Conservation (phyloP, 2,329 filamentous ascomycete species). For the Scedosporium dehoogii region DNA sequence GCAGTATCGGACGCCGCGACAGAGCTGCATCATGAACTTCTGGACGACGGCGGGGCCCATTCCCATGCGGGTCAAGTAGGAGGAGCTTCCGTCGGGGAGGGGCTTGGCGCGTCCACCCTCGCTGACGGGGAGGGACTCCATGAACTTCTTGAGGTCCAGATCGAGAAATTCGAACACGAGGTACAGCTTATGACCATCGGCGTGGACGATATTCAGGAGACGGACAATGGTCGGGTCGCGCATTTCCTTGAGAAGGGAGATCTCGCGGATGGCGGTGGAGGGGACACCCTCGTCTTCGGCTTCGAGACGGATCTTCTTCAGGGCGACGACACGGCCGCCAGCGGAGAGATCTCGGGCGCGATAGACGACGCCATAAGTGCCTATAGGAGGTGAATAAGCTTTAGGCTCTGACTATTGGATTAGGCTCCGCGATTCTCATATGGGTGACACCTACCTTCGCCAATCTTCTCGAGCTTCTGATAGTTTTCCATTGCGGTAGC, state of each 20-base stretch:
- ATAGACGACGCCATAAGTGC: slow-evolving; percentile 92
- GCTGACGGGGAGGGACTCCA: slow-evolving; percentile 78
- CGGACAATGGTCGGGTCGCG: slow-evolving; percentile 82
- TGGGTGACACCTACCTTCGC: slow-evolving; percentile 59
- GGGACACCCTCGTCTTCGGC: slow-evolving; percentile 92
- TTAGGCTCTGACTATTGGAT: not conserved
- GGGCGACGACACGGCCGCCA: slow-evolving; percentile 73
- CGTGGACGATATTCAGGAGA: slow-evolving; percentile 85
- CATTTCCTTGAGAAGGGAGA: slow-evolving; percentile 91
- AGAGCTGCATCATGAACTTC: slow-evolving; percentile 86
- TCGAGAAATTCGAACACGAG: slow-evolving; percentile 90
- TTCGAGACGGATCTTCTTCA: slow-evolving; percentile 93
- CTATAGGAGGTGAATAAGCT: slow-evolving; percentile 31
- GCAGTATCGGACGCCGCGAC: slow-evolving; percentile 77
- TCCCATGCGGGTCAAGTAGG: slow-evolving; percentile 56
- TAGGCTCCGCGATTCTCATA: too few relatives aligned
- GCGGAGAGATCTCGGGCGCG: slow-evolving; percentile 81
- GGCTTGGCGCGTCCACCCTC: slow-evolving; percentile 81
- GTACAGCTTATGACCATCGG: slow-evolving; percentile 90
- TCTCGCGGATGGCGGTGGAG: slow-evolving; percentile 87
- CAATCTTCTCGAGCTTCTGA: slow-evolving; percentile 93
- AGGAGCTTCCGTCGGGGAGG: slow-evolving; percentile 64
- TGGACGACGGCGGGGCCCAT: slow-evolving; percentile 75
- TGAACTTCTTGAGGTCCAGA: slow-evolving; percentile 89
- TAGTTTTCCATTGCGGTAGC: slow-evolving; percentile 72